Evolutionary conservation across 176 grass and related monocot species (phyloP).

Genomic region (Neostapfia colusana): DNA sequence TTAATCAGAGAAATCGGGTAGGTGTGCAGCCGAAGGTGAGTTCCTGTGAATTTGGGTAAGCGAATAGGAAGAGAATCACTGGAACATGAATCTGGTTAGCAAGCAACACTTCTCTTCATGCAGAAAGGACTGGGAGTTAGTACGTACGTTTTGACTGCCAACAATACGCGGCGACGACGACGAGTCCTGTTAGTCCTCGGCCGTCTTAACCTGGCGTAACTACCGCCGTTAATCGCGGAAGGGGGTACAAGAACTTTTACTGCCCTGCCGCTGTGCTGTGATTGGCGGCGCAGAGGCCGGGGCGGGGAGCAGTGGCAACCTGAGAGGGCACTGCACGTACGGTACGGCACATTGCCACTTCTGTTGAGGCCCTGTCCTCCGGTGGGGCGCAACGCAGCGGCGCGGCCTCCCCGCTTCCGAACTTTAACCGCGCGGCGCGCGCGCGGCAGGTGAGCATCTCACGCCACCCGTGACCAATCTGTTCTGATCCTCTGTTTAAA

Average conservation of each 20-base stretch:
- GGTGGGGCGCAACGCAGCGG: constrained; percentile 15
- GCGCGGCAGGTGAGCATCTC: constrained; percentile 31
- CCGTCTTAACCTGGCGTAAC: background rate
- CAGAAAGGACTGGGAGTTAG: background rate
- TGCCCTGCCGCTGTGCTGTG: constrained; percentile 14
- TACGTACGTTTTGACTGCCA: background rate
- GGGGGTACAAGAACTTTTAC: constrained; percentile 30
- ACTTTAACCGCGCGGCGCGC: constrained; percentile 28
- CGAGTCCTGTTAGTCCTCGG: background rate
- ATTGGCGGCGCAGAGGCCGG: constrained; percentile 22
- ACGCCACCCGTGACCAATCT: constrained; percentile 15
- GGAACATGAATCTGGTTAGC: background rate
- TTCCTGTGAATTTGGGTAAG: too few species aligned
- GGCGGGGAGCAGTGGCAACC: constrained; percentile 29
- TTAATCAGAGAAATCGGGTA: constrained; percentile 4
- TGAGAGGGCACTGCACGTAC: constrained; percentile 44
- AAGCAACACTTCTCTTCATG: background rate
- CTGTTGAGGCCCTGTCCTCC: constrained; percentile 38
- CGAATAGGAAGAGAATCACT: too few species aligned
- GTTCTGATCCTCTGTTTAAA: background rate
- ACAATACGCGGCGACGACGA: background rate
- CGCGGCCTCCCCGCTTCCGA: background rate
- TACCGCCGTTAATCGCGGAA: constrained; percentile 16
- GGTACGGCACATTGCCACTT: constrained; percentile 50
- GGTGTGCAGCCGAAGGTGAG: background rate